Evolutionary conservation across 331 rosid species (phyloP), one percentile per base, ranked within the genome.

Genomic region (Saraca asoca): DNA sequence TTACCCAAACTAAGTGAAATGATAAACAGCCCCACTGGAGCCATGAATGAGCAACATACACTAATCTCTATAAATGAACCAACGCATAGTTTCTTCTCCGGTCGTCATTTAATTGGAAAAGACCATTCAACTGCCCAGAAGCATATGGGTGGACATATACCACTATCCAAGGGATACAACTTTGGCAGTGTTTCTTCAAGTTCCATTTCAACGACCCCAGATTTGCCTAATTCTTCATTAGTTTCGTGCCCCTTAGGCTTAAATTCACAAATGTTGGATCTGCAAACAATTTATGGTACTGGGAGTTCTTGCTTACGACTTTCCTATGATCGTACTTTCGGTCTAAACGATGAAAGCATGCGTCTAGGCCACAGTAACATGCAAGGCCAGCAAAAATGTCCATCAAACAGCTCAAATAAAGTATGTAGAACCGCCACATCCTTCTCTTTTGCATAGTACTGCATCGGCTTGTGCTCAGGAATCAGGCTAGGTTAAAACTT

Each of bases 371-470:
- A 73, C 37, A 19, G 61, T 55, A 51, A 62, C 70, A 64, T 61
- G 75, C 81, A 80, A 31, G 73, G 54, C n/a, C 19, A 14, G 4
- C 53, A 71, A 53, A 73, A 76, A 20, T 78, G 83, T 76, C 80
- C 85, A 58, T 75, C 91, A 60, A 83, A 76, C 73, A 76, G 66
- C 83, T 79, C 87, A 64, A 79, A 55, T 55, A 79, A 77, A 56
- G 87, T 85, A 58, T 34, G 62, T 55, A 17, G 34, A 9, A 39
- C 43, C 11, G 5, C 43, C 43, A 39, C 2, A 7, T 39, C 43
- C 11, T 39, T 39, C 11, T 39, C 8, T 39, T 39, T 39, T n/a
- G n/a, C n/a, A n/a, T n/a, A n/a, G n/a, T n/a, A n/a, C n/a, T n/a
- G n/a, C n/a, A 39, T 39, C 7, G 5, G 43, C 43, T 39, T 39